Conservation (phyloP, 2,329 filamentous ascomycete species). For the Alternaria solani region DNA sequence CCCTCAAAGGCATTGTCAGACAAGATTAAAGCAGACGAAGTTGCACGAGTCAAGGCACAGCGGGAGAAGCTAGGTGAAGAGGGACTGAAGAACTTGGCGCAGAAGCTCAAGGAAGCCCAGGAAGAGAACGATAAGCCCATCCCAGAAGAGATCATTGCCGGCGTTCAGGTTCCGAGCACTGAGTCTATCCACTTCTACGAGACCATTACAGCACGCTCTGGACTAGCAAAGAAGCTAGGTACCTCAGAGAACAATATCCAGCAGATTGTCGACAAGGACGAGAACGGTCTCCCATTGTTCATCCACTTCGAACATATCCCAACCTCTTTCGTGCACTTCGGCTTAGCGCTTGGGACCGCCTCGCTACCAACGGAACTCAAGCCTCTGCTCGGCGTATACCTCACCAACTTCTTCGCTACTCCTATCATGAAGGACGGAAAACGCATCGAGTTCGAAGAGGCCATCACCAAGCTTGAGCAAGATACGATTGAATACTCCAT, state of each 20-base stretch:
- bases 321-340: constrained; percentile 90
- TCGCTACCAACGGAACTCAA: constrained; percentile 81
- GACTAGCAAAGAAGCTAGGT: constrained; percentile 76
- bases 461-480: constrained; percentile 88
- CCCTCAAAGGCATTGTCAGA: constrained; percentile 82
- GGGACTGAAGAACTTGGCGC: constrained; percentile 76
- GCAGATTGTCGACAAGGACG: constrained; percentile 74
- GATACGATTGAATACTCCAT: constrained; percentile 88
- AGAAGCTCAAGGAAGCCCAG: constrained; percentile 83
- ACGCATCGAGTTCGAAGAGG: constrained; percentile 85
- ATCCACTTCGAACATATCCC: constrained; percentile 97
- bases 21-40: constrained; percentile 82
- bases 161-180: constrained; percentile 82
- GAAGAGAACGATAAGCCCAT: constrained; percentile 88
- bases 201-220: constrained; percentile 83
- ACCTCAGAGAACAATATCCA: constrained; percentile 74
- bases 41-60: constrained; percentile 78
- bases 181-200: constrained; percentile 96
- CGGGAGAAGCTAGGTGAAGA: constrained; percentile 82
- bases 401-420: constrained; percentile 93
- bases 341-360: constrained; percentile 79
- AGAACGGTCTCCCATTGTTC: constrained; percentile 75
- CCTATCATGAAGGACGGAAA: constrained; percentile 81
- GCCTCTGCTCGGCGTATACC: constrained; percentile 83
- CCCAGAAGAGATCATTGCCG: constrained; percentile 79